Evolutionary conservation across 2,329 filamentous ascomycete genomes (phyloP).

Genomic region (Botrytis medusae): DNA sequence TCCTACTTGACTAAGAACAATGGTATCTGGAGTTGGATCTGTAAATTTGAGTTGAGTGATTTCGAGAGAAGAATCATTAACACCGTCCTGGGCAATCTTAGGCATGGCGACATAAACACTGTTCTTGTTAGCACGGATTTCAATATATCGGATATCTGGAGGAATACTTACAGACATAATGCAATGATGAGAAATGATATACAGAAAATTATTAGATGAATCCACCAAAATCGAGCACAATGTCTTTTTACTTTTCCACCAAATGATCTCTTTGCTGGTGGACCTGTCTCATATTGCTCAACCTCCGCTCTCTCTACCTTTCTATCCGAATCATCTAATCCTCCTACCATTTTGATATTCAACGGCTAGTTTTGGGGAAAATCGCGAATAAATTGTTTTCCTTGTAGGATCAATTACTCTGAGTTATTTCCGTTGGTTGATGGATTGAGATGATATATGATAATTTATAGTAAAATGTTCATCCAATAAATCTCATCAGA

Average conservation of each 20-base stretch:
- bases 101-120: constrained; percentile 60
- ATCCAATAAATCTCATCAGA: neutral
- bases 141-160: neutral
- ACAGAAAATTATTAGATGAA: constrained; percentile 51
- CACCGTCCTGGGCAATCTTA: constrained; percentile 54
- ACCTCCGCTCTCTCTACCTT: constrained; percentile 14
- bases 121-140: constrained; percentile 9
- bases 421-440: neutral
- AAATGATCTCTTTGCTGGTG: constrained; percentile 15
- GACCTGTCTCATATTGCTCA: constrained; percentile 11
- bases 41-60: constrained; percentile 52
- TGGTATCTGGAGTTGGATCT: constrained; percentile 48
- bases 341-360: neutral
- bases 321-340: constrained; percentile 17
- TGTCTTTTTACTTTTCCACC: constrained; percentile 37
- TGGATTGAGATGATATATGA: neutral
- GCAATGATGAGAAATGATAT: constrained; percentile 53
- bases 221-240: constrained; percentile 52
- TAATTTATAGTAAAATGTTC: neutral
- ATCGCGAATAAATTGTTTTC: neutral
- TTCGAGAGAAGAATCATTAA: constrained; percentile 52
- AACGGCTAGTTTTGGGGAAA: neutral
- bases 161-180: constrained; percentile 53
- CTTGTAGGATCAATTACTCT: neutral
- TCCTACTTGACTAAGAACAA: constrained; percentile 50